A percentile compares a stretch with the other conserved stretches of the same genome.
These are phyloP conservation scores for Avena insularis DNA, from an alignment of 176 grass and related monocot species.

Conservation along the genomic window DNA sequence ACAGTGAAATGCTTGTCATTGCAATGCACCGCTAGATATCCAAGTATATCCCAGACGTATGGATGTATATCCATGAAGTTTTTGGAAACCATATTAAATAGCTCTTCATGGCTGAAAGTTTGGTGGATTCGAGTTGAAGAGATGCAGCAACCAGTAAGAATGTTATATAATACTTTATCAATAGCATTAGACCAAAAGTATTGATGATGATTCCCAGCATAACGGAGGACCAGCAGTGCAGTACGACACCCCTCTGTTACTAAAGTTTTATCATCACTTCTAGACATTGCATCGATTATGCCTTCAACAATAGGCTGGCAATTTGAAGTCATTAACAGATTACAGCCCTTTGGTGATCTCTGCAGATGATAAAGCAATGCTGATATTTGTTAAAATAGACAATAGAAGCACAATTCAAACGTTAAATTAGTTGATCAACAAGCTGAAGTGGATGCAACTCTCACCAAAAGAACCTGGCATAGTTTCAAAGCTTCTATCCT, in stretches of 20 bases:
- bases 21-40: constrained; percentile 64
- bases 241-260: constrained; percentile 74
- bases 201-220: constrained; percentile 68
- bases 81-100: constrained; percentile 50
- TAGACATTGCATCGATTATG: constrained; percentile 64
- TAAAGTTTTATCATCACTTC: constrained; percentile 52
- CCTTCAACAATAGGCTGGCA: constrained; percentile 61
- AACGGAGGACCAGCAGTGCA: constrained; percentile 56
- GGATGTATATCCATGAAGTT: constrained; percentile 53
- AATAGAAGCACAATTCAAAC: neutral
- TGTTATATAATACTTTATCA: constrained; percentile 59
- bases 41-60: constrained; percentile 82
- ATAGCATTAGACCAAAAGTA: constrained; percentile 80
- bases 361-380: constrained; percentile 34
- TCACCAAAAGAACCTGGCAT: constrained; percentile 75
- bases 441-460: neutral
- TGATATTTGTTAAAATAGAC: constrained; percentile 21
- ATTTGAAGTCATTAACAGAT: constrained; percentile 49
- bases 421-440: constrained; percentile 13
- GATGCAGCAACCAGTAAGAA: constrained; percentile 54
- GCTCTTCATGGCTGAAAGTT: constrained; percentile 39
- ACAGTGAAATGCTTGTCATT: constrained; percentile 36
- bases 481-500: constrained; percentile 70
- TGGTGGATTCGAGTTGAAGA: constrained; percentile 27
- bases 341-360: constrained; percentile 59